Evolutionary conservation across 306 rosid genomes (phyloP), one percentile per base, ranked within the genome.

Genomic region (Alnus rubra): DNA sequence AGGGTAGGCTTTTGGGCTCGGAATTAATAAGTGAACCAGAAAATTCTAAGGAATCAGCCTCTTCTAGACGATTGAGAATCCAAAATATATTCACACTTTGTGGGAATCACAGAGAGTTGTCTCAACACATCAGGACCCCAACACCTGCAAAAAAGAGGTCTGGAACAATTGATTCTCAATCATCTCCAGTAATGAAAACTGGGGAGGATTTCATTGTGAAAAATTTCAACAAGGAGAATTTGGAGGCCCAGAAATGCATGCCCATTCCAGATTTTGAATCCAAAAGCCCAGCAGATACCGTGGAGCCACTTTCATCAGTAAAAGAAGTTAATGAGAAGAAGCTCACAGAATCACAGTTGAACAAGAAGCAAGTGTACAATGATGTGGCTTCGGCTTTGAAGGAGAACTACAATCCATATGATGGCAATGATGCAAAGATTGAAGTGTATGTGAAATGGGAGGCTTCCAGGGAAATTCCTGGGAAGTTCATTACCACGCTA

Each of bases 41-140:
- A 63, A 15, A 37, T 68, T 31, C 78, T 0, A 88, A 86, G 77
- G 92, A 91, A 14, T 45, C 80, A 0, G 87, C 72, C 4, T 84
- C 88, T 51, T 82, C 80, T 13, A 86, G 94, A 81, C 69, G 82
- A 9, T 30, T 88, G 73, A 88, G 98, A 74, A 93, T 96, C 54
- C 94, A 91, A 53, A 96, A 89, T 50, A 96, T 96, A 79, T 96
- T 96, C 77, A 88, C 99, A 58, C 94, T 96, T 19, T 96, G 99
- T 84, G 99, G 99, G 50, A 93, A 91, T 82, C 88, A 93, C 37
- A 93, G 98, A 83, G 97, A 93, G 79, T 90, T 96, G 28, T 88
- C 96, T 3, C 97, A 90, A 44, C 84, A 84, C 55, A 75, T 81
- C 69, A 75, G 78, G 79, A 82, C 88, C 52, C 92, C 92, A 52